Evolutionary conservation across 371 early-diverging fungal species (phyloP).

Genomic region (Apophysomyces variabilis): DNA sequence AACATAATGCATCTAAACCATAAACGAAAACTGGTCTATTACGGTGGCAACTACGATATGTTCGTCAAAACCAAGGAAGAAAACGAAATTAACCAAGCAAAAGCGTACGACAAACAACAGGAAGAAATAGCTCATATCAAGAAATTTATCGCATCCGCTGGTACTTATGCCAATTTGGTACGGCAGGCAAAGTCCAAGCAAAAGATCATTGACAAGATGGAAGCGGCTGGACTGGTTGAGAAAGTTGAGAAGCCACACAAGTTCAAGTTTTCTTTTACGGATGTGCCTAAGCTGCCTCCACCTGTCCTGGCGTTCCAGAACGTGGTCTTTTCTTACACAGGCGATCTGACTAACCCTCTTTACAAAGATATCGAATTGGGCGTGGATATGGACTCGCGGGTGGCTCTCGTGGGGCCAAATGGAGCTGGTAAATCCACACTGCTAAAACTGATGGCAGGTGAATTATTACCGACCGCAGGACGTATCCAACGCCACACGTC

Average conservation of each 20-base stretch:
- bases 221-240: slow-evolving; percentile 95
- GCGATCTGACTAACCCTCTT: slow-evolving; percentile 77
- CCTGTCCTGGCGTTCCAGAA: slow-evolving; percentile 95
- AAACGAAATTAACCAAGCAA: slow-evolving; percentile 95
- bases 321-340: slow-evolving; percentile 91
- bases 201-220: slow-evolving; percentile 99
- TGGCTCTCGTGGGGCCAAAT: slow-evolving; percentile 91
- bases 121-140: slow-evolving; percentile 98
- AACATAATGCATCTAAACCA: slow-evolving; percentile 91
- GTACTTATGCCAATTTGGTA: slow-evolving; percentile 99
- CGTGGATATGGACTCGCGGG: slow-evolving; percentile 96
- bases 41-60: slow-evolving; percentile 98
- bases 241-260: slow-evolving; percentile 77
- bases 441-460: slow-evolving; percentile 90
- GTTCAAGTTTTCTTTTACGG: slow-evolving; percentile 90
- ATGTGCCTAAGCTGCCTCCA: slow-evolving; percentile 92
- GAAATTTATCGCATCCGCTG: slow-evolving; percentile 98
- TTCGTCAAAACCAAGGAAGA: slow-evolving; percentile 94
- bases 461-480: slow-evolving; percentile 85
- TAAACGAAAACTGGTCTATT: slow-evolving; percentile 91
- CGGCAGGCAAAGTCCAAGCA: slow-evolving; percentile 98
- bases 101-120: slow-evolving; percentile 98
- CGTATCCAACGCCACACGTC: slow-evolving; percentile 88
- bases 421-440: slow-evolving; percentile 95
- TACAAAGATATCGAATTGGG: slow-evolving; percentile 92